Evolutionary conservation across 2,329 filamentous ascomycete species (phyloP), one percentile per base, ranked within the genome.

Genomic region (Verruconis gallopava): DNA sequence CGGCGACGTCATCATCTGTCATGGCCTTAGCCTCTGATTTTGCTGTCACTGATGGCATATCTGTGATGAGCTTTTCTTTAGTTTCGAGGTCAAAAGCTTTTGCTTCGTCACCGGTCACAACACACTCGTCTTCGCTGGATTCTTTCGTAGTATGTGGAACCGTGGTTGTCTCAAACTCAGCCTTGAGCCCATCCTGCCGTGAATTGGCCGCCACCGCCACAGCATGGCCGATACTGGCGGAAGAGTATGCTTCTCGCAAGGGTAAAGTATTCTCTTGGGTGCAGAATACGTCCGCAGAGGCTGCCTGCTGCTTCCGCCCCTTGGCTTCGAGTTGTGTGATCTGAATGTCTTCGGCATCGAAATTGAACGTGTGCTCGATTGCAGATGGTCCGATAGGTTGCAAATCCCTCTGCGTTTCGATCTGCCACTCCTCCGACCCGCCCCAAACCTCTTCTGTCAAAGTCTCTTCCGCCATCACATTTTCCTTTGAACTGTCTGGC

Each of bases 1-100:
- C 82, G 36, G 81, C 80, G 32, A 91, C 59, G 53, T 89, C 82
- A 33, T 79, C 72, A 4, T n/a, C n/a, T n/a, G n/a, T n/a, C n/a
- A n/a, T n/a, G n/a, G n/a, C n/a, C n/a, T n/a, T n/a, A n/a, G n/a
- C n/a, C n/a, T n/a, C n/a, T n/a, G n/a, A n/a, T n/a, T n/a, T n/a
- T n/a, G n/a, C n/a, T n/a, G n/a, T n/a, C n/a, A n/a, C n/a, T n/a
- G n/a, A n/a, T n/a, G n/a, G n/a, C n/a, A n/a, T n/a, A n/a, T n/a
- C n/a, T n/a, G n/a, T n/a, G n/a, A n/a, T n/a, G n/a, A n/a, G n/a
- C n/a, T n/a, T n/a, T 19, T 36, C 18, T 11, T 36, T 17, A 17
- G 33, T n/a, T 9, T n/a, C 25, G 25, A 30, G n/a, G 25, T 30
- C 25, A n/a, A 30, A 30, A 9, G 25, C 25, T 30, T n/a, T n/a